These are phyloP conservation scores for Taphrina populina DNA, from an alignment of 1,139 yeast genomes.

Conservation along the genomic window DNA sequence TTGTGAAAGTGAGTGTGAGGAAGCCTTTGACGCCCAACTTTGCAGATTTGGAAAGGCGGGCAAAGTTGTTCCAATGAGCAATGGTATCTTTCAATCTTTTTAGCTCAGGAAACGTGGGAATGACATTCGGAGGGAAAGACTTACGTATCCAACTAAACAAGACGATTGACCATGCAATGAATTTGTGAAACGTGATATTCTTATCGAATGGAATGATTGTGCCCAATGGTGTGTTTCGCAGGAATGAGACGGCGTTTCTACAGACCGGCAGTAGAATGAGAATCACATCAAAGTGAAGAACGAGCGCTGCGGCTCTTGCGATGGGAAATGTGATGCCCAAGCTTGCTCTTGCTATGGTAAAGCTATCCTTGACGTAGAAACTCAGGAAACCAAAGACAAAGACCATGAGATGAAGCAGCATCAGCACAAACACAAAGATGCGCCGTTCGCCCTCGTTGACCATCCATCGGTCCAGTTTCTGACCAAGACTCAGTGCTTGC, in stretches of 20 bases:
- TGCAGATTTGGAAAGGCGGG: slow-evolving; percentile 1
- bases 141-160: slow-evolving; percentile 31
- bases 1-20: slow-evolving; percentile 20
- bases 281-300: slow-evolving; percentile 30
- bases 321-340: slow-evolving; percentile 29
- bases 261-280: slow-evolving; percentile 32
- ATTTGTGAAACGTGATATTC: slow-evolving; percentile 32
- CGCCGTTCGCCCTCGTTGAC: slow-evolving; percentile 32
- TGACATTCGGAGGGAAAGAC: neutral
- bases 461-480: slow-evolving; percentile 33
- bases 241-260: slow-evolving; percentile 25
- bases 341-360: slow-evolving; percentile 1
- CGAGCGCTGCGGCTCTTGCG: slow-evolving; percentile 28
- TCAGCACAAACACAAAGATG: slow-evolving; percentile 8
- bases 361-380: slow-evolving; percentile 17
- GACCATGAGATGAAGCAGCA: slow-evolving; percentile 26
- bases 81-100: slow-evolving; percentile 5
- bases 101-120: neutral
- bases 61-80: slow-evolving; percentile 32
- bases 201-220: slow-evolving; percentile 31
- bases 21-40: slow-evolving; percentile 27
- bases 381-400: slow-evolving; percentile 17
- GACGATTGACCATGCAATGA: slow-evolving; percentile 29
- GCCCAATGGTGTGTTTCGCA: slow-evolving; percentile 26
- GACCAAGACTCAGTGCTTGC: slow-evolving; percentile 16